Base-by-base conservation (phyloP, 2,329 filamentous ascomycete genomes). In the Apiospora malaysiana region DNA sequence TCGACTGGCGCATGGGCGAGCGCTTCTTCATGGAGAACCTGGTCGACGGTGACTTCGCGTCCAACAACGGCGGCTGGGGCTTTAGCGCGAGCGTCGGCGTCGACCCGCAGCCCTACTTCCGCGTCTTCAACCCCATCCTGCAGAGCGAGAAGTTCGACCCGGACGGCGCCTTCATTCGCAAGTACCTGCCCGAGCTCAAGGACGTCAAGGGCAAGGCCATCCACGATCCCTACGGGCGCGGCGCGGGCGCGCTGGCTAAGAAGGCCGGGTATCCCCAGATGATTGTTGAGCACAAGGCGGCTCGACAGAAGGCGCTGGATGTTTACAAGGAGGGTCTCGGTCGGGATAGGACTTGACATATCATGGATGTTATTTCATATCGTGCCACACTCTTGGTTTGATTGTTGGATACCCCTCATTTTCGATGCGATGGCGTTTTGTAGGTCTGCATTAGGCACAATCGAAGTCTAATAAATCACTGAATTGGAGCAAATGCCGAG, bases 131-230 rank as follows among this genome's bases (percentile, higher is more conserved):
- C 76, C 94, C 94, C 0, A 79, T 94, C 63, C 82, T 93, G 23
- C 94, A 97, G 83, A 94, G 92, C 75, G 93, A 96, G 85, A 95
- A 92, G 81, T 97, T 97, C 76, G 94, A 97, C 78, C 84, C 87
- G 0, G 85, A 92, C 0, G 95, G 94, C 0, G 89, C 90, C 21
- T 97, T 95, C 79, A 97, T 97, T 70, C 87, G 92, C 47, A 89
- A 89, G 71, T 97, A 94, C 94, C 85, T 97, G 10, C 91, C 91
- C 0, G 94, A 97, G 82, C 82, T 97, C 72, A 85, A 82, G 37
- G 86, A 81, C 0, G 81, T 95, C 2, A 14, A 14, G 75, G 91
- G 89, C 0, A 91, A 90, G 73, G 92, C 90, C 10, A 89, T 97
- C 4, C 94, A 97, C 79, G 94, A 95, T 74, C 94, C 94, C 0